phyloP scores from a whole-genome alignment of 2,329 filamentous ascomycete species.

The Scedosporium boydii region DNA sequence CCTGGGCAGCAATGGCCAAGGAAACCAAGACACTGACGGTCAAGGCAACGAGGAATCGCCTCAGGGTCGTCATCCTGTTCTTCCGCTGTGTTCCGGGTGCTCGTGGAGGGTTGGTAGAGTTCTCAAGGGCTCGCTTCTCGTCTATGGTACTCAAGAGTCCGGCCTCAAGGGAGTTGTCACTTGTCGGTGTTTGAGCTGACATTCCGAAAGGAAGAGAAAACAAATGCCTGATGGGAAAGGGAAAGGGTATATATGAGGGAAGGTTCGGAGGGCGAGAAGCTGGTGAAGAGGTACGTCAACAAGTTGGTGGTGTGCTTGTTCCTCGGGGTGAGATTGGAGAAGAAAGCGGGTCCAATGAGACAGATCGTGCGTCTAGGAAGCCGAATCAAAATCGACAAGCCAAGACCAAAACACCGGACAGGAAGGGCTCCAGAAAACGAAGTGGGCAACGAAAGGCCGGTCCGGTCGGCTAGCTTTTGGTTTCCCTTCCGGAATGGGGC shows the following conservation, averaged over 20 bases:
- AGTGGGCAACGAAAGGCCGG: background rate
- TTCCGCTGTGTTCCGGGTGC: background rate
- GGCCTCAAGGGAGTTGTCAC: slow-evolving; percentile 13
- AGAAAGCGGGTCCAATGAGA: background rate
- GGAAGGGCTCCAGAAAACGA: background rate
- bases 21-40: slow-evolving; percentile 2
- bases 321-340: background rate
- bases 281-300: background rate
- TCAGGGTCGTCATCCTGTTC: background rate
- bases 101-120: background rate
- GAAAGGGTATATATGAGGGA: background rate
- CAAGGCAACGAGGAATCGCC: background rate
- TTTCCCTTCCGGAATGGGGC: background rate
- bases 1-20: background rate
- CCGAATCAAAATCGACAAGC: background rate
- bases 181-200: slow-evolving; percentile 1
- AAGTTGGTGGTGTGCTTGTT: background rate
- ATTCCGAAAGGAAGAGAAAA: background rate
- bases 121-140: slow-evolving; percentile 12
- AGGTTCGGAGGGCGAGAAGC: background rate
- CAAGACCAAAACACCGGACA: background rate
- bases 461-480: too few species aligned
- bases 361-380: background rate
- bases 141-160: slow-evolving; percentile 14
- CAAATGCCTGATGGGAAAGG: background rate